Evolutionary conservation across 1,139 yeast species (phyloP), one percentile per base, ranked within the genome.

Genomic region (Barnettozyma hawaiiensis): DNA sequence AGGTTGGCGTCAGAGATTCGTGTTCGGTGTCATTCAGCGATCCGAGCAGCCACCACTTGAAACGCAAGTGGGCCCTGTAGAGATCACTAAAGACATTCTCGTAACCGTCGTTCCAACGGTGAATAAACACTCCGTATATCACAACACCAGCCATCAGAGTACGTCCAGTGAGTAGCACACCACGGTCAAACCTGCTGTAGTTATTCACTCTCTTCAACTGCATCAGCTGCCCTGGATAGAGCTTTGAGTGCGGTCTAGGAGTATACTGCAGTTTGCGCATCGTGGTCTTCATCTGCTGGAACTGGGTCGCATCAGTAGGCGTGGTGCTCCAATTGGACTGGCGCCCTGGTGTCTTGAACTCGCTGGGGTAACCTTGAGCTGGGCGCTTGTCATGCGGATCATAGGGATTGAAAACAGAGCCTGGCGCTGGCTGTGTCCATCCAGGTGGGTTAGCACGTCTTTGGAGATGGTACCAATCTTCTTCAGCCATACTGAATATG

Each of bases 291-390:
- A 85, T 81, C 53, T 75, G 76, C 50, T 78, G 75, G 58, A 80
- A 83, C 59, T 82, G 87, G 1, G 84, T 72, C 4, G 87, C 81
- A 55, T 75, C 80, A 50, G 73, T 72, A 3, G 92, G 90, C 15
- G 80, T 63, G n/a, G 77, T 67, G 2, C 81, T 70, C 66, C 82
- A 81, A 22, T 66, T 60, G 18, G 78, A 78, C 42, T 70, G 64
- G 37, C 66, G 67, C 1, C 80, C 76, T 0, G 85, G 84, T 5
- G 76, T 61, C 47, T 71, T 67, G 60, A 69, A 85, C 60, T 85
- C 96, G 11, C 90, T 81, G 1, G 96, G 96, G 51, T 85, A 85
- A 2, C 95, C 95, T 58, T 78, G 80, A 0, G 95, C 76, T 0
- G 96, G 95, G 41, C 96, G 69, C 31, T 68, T 61, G 59, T 85